Percentiles rank a stretch among this genome's conserved stretches.
phyloP scores from a whole-genome alignment of 495 filamentous ascomycete genomes.

The Talaromyces liani region DNA sequence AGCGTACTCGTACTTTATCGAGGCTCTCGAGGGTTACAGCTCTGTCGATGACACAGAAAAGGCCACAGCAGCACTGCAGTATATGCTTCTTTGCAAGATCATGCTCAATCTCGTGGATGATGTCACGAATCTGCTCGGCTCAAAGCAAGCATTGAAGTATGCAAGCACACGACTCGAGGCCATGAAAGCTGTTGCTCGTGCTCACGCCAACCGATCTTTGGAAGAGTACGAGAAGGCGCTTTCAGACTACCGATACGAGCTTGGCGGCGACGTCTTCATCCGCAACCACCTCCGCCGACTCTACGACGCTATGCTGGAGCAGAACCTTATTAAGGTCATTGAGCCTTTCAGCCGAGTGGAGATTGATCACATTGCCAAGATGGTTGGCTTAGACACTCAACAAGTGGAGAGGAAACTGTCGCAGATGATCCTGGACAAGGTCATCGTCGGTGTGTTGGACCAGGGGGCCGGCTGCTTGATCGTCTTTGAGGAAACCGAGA shows the following conservation, averaged over 20 bases:
- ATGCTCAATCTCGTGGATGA: constrained; percentile 97
- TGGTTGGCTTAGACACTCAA: constrained; percentile 91
- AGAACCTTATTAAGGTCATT: constrained; percentile 98
- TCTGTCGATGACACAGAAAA: constrained; percentile 78
- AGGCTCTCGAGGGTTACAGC: constrained; percentile 94
- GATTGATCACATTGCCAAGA: constrained; percentile 92
- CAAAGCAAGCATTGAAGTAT: constrained; percentile 93
- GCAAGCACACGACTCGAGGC: constrained; percentile 90
- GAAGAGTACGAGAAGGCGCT: constrained; percentile 96
- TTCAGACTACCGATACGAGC: constrained; percentile 78
- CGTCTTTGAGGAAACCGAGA: constrained; percentile 88
- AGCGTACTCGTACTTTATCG: constrained; percentile 97
- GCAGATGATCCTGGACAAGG: constrained; percentile 99
- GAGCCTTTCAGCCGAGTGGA: constrained; percentile 96
- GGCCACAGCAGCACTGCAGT: constrained; percentile 89
- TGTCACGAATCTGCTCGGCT: constrained; percentile 83
- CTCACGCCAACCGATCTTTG: constrained; percentile 86
- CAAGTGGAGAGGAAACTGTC: constrained; percentile 97
- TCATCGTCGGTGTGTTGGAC: constrained; percentile 94
- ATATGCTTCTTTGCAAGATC: constrained; percentile 99
- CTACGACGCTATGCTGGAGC: constrained; percentile 97
- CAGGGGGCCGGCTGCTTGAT: constrained; percentile 97
- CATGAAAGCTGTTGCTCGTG: constrained; percentile 96
- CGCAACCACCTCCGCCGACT: constrained; percentile 87
- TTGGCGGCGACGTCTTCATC: constrained; percentile 89